These are phyloP conservation scores for Chrysosporium keratinophilum DNA, from an alignment of 2,329 filamentous ascomycete genomes.

Conservation along the genomic window DNA sequence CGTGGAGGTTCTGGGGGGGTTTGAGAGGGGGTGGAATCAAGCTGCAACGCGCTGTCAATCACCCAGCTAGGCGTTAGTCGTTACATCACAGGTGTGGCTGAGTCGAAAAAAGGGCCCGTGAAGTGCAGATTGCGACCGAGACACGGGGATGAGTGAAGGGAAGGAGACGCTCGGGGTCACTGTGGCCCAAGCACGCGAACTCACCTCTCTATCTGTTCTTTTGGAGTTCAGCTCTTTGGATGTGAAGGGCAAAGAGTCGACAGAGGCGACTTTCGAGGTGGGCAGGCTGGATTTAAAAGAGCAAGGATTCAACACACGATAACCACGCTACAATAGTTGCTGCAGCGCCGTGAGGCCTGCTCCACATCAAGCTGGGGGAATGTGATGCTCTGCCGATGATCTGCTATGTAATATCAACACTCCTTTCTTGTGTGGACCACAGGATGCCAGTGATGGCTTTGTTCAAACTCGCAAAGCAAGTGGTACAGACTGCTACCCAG, in stretches of 20 bases:
- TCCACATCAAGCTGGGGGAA: not conserved
- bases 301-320: not conserved
- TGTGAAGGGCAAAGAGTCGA: not conserved
- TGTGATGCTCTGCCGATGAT: not conserved
- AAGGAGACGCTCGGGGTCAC: not conserved
- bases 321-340: not conserved
- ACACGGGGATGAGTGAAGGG: not conserved
- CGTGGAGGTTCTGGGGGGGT: not conserved
- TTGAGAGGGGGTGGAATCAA: not conserved
- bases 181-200: not conserved
- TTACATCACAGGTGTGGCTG: conserved; percentile 13
- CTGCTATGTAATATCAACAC: not conserved
- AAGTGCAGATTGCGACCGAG: not conserved
- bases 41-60: conserved; percentile 7
- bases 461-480: not conserved
- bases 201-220: not conserved
- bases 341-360: not conserved
- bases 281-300: conserved; percentile 9
- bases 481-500: not conserved
- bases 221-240: not conserved
- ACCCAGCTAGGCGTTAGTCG: not conserved
- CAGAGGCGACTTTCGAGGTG: not conserved
- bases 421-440: not conserved
- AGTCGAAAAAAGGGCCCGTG: not conserved
- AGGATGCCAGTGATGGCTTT: not conserved